Conservation (phyloP, 2,329 filamentous ascomycete species). For the Colletotrichum lini region DNA sequence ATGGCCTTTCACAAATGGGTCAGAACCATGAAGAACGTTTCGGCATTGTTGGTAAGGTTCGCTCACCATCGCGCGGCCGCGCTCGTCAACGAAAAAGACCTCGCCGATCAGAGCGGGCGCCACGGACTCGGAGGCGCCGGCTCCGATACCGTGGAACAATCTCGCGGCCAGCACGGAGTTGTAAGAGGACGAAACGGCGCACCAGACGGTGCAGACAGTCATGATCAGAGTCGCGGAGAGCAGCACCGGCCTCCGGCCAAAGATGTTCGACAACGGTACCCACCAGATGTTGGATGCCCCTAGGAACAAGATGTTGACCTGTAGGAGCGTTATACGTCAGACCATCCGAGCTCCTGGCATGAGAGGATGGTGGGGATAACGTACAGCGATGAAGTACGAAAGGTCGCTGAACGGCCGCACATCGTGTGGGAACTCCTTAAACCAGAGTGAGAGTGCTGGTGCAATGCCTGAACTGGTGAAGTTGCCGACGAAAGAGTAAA, state of each 20-base stretch:
- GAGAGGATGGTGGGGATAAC: background rate
- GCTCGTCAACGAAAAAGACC: conserved; percentile 54
- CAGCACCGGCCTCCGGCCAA: conserved; percentile 52
- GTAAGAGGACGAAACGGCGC: conserved; percentile 46
- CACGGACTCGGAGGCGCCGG: conserved; percentile 53
- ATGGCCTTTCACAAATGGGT: conserved; percentile 43
- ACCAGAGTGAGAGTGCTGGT: conserved; percentile 52
- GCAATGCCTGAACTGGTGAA: conserved; percentile 52
- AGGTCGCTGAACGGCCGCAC: conserved; percentile 47
- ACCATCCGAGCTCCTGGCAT: background rate
- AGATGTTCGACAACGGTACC: conserved; percentile 55
- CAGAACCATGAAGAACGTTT: background rate
- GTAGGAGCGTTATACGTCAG: background rate
- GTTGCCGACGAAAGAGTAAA: conserved; percentile 54
- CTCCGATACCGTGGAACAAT: conserved; percentile 52
- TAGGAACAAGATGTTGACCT: conserved; percentile 53
- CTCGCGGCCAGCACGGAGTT: conserved; percentile 48
- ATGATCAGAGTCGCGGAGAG: conserved; percentile 50
- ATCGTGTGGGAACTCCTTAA: conserved; percentile 48
- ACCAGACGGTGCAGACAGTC: conserved; percentile 47
- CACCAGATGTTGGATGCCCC: conserved; percentile 54
- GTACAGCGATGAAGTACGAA: conserved; percentile 51
- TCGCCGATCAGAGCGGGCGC: conserved; percentile 53
- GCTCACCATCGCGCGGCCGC: conserved; percentile 52
- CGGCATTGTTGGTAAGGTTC: background rate